phyloP scores from a whole-genome alignment of 2,329 filamentous ascomycete genomes.

The Phyllosticta citribraziliensis region DNA sequence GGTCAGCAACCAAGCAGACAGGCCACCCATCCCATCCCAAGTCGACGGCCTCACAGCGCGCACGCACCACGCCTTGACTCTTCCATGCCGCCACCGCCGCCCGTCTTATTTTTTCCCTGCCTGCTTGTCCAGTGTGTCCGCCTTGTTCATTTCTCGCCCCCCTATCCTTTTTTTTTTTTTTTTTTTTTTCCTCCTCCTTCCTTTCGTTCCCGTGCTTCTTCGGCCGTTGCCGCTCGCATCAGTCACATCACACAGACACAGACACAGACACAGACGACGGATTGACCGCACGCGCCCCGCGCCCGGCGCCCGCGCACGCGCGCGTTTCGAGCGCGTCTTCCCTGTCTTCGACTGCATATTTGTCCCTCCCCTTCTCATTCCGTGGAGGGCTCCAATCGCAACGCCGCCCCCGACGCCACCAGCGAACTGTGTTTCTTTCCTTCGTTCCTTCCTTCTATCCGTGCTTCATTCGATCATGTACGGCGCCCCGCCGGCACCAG shows the following conservation, averaged over 20 bases:
- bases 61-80: not conserved
- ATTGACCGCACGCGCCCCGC: too few relatives aligned
- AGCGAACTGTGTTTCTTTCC: too few relatives aligned
- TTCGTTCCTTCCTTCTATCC: too few relatives aligned
- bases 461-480: too few relatives aligned
- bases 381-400: too few relatives aligned
- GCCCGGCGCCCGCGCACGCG: not conserved
- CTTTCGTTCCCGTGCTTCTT: not conserved
- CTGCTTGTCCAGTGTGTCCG: not conserved
- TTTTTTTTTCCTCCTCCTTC: too few relatives aligned
- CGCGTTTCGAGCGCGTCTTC: not conserved
- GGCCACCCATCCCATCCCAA: not conserved
- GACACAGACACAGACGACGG: not conserved
- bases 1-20: not conserved
- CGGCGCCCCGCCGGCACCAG: too few relatives aligned
- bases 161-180: too few relatives aligned
- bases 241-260: not conserved
- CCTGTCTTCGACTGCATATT: not conserved
- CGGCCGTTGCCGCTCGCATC: not conserved
- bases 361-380: not conserved
- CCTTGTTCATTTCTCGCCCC: not conserved
- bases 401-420: too few relatives aligned
- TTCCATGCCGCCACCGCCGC: not conserved
- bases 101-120: not conserved
- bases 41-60: not conserved